phyloP scores from a whole-genome alignment of 176 grass and related monocot species.

The Neostapfia colusana region DNA sequence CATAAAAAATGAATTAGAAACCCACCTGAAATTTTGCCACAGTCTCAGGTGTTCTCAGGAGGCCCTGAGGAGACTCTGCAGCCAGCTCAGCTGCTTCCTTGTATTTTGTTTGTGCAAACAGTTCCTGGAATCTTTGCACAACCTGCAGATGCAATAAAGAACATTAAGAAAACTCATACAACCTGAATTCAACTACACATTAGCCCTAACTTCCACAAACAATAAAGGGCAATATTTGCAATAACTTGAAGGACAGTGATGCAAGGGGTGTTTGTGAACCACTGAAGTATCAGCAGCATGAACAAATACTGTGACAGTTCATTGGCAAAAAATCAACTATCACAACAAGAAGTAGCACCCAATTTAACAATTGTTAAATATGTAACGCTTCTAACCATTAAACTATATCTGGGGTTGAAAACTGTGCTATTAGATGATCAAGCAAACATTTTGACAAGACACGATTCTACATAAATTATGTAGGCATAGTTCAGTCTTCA shows the following conservation, averaged over 20 bases:
- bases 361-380: background rate
- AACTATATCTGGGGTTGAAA: background rate
- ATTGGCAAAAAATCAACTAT: background rate
- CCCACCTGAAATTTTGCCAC: constrained; percentile 92
- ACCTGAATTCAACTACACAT: background rate
- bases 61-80: constrained; percentile 89
- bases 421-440: background rate
- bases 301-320: background rate
- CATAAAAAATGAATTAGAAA: constrained; percentile 24
- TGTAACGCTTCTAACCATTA: background rate
- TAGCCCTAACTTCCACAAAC: background rate
- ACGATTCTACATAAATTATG: background rate
- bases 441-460: background rate
- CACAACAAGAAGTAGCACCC: background rate
- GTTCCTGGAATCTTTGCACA: constrained; percentile 94
- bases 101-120: constrained; percentile 93
- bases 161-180: background rate
- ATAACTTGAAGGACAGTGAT: background rate
- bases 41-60: constrained; percentile 86
- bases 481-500: background rate
- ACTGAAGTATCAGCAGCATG: background rate
- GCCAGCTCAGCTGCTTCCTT: constrained; percentile 98
- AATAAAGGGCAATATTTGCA: background rate
- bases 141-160: constrained; percentile 56
- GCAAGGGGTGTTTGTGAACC: background rate